Evolutionary conservation across 2,329 filamentous ascomycete species (phyloP).

Genomic region (Pseudogymnoascus pannorum): DNA sequence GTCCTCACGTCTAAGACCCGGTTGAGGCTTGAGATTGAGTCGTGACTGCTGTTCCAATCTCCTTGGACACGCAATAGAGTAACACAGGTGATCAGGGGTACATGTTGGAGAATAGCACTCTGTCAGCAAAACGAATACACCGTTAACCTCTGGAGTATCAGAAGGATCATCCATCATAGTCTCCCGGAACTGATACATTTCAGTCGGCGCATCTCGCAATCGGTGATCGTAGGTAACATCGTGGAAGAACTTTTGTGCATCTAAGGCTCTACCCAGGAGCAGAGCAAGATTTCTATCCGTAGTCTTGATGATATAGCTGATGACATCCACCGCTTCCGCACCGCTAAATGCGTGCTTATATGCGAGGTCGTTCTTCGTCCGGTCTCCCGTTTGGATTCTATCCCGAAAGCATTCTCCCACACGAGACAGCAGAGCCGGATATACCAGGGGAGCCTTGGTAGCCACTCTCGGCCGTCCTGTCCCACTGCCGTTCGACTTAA

Average conservation of each 20-base stretch:
- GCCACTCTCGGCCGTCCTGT: slow-evolving; percentile 23
- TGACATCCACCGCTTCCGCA: slow-evolving; percentile 88
- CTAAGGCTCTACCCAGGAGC: slow-evolving; percentile 80
- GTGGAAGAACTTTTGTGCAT: slow-evolving; percentile 98
- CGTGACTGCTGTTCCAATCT: slow-evolving; percentile 91
- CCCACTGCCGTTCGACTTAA: slow-evolving; percentile 24
- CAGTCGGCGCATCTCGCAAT: slow-evolving; percentile 83
- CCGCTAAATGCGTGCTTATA: slow-evolving; percentile 98
- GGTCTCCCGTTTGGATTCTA: slow-evolving; percentile 76
- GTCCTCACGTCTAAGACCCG: slow-evolving; percentile 62
- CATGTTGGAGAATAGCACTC: slow-evolving; percentile 98
- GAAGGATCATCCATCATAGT: slow-evolving; percentile 79
- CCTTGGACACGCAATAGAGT: slow-evolving; percentile 93
- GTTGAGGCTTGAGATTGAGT: slow-evolving; percentile 86
- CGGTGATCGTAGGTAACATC: slow-evolving; percentile 98
- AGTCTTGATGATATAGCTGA: slow-evolving; percentile 94
- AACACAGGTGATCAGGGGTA: slow-evolving; percentile 89
- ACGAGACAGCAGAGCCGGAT: slow-evolving; percentile 86
- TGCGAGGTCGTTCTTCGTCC: slow-evolving; percentile 91
- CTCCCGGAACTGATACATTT: slow-evolving; percentile 96
- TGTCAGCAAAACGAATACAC: slow-evolving; percentile 90
- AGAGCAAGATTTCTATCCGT: slow-evolving; percentile 91
- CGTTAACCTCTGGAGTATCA: slow-evolving; percentile 69
- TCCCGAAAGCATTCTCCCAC: slow-evolving; percentile 90
- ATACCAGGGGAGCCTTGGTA: slow-evolving; percentile 71